These are phyloP conservation scores for Fusarium stilboides DNA, from an alignment of 2,329 filamentous ascomycete species.

Conservation along the genomic window DNA sequence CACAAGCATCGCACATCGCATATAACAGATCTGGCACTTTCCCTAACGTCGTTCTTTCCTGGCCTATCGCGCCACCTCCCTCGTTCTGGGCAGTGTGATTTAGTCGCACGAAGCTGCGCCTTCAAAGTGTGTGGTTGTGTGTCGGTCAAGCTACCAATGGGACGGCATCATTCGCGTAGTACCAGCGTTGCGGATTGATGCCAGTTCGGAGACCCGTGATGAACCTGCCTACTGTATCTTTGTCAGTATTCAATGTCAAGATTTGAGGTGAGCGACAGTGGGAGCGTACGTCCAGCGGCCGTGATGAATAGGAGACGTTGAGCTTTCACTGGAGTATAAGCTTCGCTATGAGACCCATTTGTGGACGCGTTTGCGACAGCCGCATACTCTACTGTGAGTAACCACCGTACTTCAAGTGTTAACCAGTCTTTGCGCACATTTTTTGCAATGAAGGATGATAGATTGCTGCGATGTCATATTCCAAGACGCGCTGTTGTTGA, in stretches of 20 bases:
- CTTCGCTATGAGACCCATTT: slow-evolving; percentile 45
- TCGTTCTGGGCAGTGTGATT: slow-evolving; percentile 34
- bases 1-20: slow-evolving; percentile 43
- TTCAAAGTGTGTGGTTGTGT: slow-evolving; percentile 30
- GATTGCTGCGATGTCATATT: neutral
- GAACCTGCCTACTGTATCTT: neutral
- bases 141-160: slow-evolving; percentile 44
- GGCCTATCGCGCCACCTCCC: slow-evolving; percentile 32
- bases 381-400: neutral
- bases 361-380: slow-evolving; percentile 38
- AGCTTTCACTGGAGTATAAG: neutral
- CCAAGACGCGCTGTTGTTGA: neutral
- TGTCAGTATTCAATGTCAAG: neutral
- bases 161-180: slow-evolving; percentile 39
- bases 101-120: slow-evolving; percentile 42
- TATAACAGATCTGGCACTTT: slow-evolving; percentile 49
- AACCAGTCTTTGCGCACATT: neutral
- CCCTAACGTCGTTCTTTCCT: slow-evolving; percentile 37
- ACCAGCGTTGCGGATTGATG: slow-evolving; percentile 45
- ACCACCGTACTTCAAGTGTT: neutral
- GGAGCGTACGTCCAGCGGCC: slow-evolving; percentile 4
- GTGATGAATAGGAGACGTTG: slow-evolving; percentile 12
- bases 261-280: slow-evolving; percentile 12
- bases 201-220: slow-evolving; percentile 38
- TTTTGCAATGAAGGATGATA: too few species aligned